These are phyloP conservation scores for Fusarium tricinctum DNA, from an alignment of 2,329 filamentous ascomycete genomes.

Conservation along the genomic window DNA sequence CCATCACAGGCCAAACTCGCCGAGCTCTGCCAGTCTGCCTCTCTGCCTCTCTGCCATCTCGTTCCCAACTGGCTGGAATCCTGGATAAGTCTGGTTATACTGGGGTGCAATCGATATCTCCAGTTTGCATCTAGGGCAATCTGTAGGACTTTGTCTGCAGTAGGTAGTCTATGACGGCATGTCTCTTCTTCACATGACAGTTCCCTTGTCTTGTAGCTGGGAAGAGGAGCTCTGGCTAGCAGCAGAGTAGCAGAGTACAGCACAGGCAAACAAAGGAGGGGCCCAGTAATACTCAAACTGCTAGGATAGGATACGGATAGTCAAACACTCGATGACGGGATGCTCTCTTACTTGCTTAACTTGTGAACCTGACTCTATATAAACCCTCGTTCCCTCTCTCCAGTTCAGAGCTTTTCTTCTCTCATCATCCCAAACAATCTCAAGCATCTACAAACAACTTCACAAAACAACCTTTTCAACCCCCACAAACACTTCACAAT, in stretches of 20 bases:
- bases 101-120: conserved; percentile 9
- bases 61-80: conserved; percentile 19
- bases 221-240: conserved; percentile 9
- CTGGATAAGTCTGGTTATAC: conserved; percentile 2
- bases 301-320: background rate
- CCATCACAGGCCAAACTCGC: conserved; percentile 31
- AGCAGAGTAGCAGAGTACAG: too few species aligned
- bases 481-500: conserved; percentile 55
- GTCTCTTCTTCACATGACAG: conserved; percentile 39
- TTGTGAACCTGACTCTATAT: conserved; percentile 37
- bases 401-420: background rate
- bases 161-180: conserved; percentile 45
- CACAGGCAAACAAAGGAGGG: conserved; percentile 4
- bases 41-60: conserved; percentile 6
- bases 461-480: conserved; percentile 14
- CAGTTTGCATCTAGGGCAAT: conserved; percentile 9
- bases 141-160: conserved; percentile 18
- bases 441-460: conserved; percentile 18
- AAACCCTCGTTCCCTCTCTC: conserved; percentile 28
- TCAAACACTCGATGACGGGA: conserved; percentile 30
- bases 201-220: background rate
- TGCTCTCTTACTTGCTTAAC: conserved; percentile 1
- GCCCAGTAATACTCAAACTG: conserved; percentile 7
- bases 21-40: background rate
- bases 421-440: conserved; percentile 28